Conservation (phyloP, 176 grass and related monocot species). For the Bromus sterilis region DNA sequence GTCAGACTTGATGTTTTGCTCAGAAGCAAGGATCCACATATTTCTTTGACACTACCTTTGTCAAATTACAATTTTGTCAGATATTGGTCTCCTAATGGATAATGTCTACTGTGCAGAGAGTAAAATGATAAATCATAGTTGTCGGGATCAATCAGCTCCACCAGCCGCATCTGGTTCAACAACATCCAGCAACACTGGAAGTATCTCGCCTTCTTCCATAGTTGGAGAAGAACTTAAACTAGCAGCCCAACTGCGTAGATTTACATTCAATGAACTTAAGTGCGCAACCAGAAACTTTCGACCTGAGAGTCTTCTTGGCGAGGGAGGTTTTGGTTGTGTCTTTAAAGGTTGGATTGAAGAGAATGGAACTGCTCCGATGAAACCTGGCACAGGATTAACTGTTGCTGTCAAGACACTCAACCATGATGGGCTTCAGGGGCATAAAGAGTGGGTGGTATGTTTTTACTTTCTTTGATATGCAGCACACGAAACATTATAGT, state of each 20-base stretch:
- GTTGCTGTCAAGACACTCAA: constrained; percentile 97
- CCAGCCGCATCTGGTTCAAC: constrained; percentile 64
- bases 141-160: constrained; percentile 45
- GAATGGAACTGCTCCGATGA: constrained; percentile 96
- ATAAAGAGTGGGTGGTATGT: constrained; percentile 99
- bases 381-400: constrained; percentile 92
- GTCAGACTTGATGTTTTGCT: neutral
- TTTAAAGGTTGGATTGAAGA: constrained; percentile 99
- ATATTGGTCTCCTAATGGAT: neutral
- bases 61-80: constrained; percentile 14
- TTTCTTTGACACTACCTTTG: neutral
- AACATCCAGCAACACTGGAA: constrained; percentile 69
- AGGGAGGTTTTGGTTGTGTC: constrained; percentile 97
- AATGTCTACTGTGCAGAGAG: constrained; percentile 42
- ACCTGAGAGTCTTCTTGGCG: constrained; percentile 90
- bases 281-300: constrained; percentile 92
- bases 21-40: neutral
- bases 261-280: constrained; percentile 90
- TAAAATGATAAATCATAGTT: constrained; percentile 53
- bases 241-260: constrained; percentile 79
- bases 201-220: constrained; percentile 73
- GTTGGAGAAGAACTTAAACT: constrained; percentile 86
- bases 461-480: neutral
- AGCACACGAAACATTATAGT: neutral
- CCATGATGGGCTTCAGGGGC: constrained; percentile 96